Conservation (phyloP, 2,329 filamentous ascomycete species). For the Arthroderma sp. region DNA sequence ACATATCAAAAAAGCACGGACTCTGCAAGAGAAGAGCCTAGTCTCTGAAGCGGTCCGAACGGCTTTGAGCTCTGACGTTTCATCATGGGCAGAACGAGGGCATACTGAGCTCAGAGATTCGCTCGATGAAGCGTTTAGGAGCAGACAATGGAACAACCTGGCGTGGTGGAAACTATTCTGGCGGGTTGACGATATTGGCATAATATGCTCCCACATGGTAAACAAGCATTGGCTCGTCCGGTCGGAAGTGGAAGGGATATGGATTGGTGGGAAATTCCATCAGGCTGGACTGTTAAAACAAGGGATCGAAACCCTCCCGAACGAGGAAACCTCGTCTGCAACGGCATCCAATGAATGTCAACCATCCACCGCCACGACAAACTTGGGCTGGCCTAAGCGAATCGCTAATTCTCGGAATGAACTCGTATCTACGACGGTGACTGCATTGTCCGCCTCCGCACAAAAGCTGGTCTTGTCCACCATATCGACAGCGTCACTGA, state of each 20-base stretch:
- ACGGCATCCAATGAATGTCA: not conserved
- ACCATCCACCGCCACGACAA: not conserved
- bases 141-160: slow-evolving; percentile 64
- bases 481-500: slow-evolving; percentile 55
- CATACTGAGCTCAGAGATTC: slow-evolving; percentile 73
- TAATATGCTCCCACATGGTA: slow-evolving; percentile 69
- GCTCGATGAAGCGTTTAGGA: slow-evolving; percentile 63
- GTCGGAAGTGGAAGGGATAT: slow-evolving; percentile 72
- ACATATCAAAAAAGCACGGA: slow-evolving; percentile 18
- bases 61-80: slow-evolving; percentile 46
- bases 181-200: slow-evolving; percentile 81
- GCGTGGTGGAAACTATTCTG: slow-evolving; percentile 94
- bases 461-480: slow-evolving; percentile 65
- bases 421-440: slow-evolving; percentile 53
- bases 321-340: not conserved
- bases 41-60: slow-evolving; percentile 33
- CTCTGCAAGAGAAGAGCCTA: slow-evolving; percentile 20
- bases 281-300: slow-evolving; percentile 43
- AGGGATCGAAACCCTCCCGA: not conserved
- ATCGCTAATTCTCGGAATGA: slow-evolving; percentile 59
- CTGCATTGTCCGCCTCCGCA: slow-evolving; percentile 57
- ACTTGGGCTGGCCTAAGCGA: slow-evolving; percentile 51
- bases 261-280: slow-evolving; percentile 62
- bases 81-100: slow-evolving; percentile 62
- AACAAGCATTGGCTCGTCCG: slow-evolving; percentile 61